Conservation (phyloP, 441 rosid genomes). For the Flueggea neowawraea region DNA sequence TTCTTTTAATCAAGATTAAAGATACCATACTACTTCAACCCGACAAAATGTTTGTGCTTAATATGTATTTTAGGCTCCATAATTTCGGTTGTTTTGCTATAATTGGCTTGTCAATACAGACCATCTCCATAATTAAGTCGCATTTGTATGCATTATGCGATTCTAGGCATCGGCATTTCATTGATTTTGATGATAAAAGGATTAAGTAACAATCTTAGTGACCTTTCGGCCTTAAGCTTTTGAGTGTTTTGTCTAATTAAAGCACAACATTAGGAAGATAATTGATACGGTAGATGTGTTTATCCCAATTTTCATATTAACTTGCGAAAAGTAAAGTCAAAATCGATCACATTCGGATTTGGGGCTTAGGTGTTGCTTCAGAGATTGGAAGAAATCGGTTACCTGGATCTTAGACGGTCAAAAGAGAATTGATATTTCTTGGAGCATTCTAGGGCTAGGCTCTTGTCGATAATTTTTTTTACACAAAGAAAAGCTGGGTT, state of each 20-base stretch:
- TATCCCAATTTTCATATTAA: too few relatives aligned
- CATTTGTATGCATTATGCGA: background rate
- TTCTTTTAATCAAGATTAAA: conserved; percentile 2
- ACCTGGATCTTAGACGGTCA: too few relatives aligned
- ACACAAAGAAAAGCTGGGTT: too few relatives aligned
- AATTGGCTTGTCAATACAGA: conserved; percentile 1
- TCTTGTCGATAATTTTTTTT: too few relatives aligned
- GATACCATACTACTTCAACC: background rate
- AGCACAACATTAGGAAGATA: conserved; percentile 2
- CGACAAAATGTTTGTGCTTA: conserved; percentile 10
- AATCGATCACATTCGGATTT: too few relatives aligned
- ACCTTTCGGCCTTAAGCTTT: background rate
- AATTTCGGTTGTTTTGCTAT: background rate
- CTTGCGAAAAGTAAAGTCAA: too few relatives aligned
- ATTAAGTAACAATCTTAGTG: background rate
- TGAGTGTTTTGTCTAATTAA: conserved; percentile 11
- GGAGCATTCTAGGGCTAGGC: too few relatives aligned
- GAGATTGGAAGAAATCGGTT: too few relatives aligned
- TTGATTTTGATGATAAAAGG: background rate
- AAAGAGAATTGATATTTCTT: too few relatives aligned
- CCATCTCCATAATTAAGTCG: background rate
- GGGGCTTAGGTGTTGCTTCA: too few relatives aligned
- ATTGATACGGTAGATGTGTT: too few relatives aligned
- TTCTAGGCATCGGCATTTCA: background rate
- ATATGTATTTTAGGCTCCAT: background rate